These are phyloP conservation scores for Ascochyta koolunga DNA, from an alignment of 2,329 filamentous ascomycete genomes.

Conservation along the genomic window DNA sequence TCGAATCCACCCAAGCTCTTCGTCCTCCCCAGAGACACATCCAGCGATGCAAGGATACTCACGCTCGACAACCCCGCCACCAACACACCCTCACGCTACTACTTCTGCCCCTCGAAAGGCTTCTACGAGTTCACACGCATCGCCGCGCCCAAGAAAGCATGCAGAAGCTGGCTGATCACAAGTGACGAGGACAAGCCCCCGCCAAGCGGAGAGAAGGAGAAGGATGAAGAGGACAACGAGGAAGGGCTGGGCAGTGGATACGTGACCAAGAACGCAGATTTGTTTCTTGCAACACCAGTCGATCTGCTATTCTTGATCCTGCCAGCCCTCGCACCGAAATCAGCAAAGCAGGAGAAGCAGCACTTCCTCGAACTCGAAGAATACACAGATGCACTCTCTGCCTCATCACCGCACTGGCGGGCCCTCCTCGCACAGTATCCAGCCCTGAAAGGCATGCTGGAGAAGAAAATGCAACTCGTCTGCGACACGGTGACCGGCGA, in stretches of 20 bases:
- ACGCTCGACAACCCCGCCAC: constrained; percentile 62
- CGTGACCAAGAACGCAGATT: constrained; percentile 69
- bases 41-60: constrained; percentile 60
- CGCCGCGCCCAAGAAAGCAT: constrained; percentile 55
- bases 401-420: constrained; percentile 63
- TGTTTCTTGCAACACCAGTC: constrained; percentile 83
- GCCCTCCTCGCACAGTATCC: constrained; percentile 58
- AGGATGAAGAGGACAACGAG: neutral
- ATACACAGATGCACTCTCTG: constrained; percentile 68
- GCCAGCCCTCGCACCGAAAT: constrained; percentile 66
- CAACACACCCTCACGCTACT: constrained; percentile 57
- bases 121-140: constrained; percentile 68
- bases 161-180: constrained; percentile 62
- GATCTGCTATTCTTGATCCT: constrained; percentile 86
- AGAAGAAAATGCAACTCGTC: constrained; percentile 69
- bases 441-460: constrained; percentile 55
- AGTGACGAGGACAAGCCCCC: constrained; percentile 5
- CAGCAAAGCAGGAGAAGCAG: constrained; percentile 59
- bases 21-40: constrained; percentile 61
- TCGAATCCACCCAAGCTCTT: constrained; percentile 60
- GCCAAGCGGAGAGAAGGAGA: neutral
- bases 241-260: constrained; percentile 52
- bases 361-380: constrained; percentile 74
- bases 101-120: constrained; percentile 64
- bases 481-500: constrained; percentile 85